Evolutionary conservation across 1,284 basidiomycete species (phyloP), one percentile per base, ranked within the genome.

Genomic region (Puccinia polysora): DNA sequence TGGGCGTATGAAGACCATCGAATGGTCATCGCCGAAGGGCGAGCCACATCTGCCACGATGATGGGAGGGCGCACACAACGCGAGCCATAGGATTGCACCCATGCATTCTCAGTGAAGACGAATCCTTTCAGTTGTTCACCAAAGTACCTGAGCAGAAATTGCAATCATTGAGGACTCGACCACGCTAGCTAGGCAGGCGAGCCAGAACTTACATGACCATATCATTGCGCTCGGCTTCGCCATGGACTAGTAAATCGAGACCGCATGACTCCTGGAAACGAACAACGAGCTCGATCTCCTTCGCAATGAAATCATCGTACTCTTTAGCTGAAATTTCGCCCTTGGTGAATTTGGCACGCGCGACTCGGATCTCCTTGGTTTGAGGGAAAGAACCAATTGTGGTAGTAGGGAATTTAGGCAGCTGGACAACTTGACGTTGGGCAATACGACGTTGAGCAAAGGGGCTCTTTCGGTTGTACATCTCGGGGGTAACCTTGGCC

Each of bases 61-160:
- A 98, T 97, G 74, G 96, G 96, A 70, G 96, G 96, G 78, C 96
- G 94, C 76, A 99, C 96, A 82, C 97, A 98, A 79, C 92, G 92
- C 20, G 79, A 80, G 73, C 90, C 91, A 80, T 95, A 99, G 81
- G 91, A 96, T 84, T 99, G 96, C 47, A 99, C 96, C 96, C 96
- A 99, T 73, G 87, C 96, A 78, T 97, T 94, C 84, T 97, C 91
- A 74, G 93, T 97, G 83, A 96, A 97, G 82, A 90, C 91, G 81
- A 98, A 97, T 77, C 96, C 96, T 75, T 87, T 85, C 77, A 99
- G 85, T 80, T 88, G 90, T 84, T 99, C 96, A 79, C 96, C 96
- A 78, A 98, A 99, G 88, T 99, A 99, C 84, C 97, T 92, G 74
- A 15, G 40, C 34, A 2, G 2, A 12, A n/a, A n/a, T n/a, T n/a